Evolutionary conservation across 306 rosid species (phyloP), one percentile per base, ranked within the genome.

Genomic region (Cucurbita argyrosperma): DNA sequence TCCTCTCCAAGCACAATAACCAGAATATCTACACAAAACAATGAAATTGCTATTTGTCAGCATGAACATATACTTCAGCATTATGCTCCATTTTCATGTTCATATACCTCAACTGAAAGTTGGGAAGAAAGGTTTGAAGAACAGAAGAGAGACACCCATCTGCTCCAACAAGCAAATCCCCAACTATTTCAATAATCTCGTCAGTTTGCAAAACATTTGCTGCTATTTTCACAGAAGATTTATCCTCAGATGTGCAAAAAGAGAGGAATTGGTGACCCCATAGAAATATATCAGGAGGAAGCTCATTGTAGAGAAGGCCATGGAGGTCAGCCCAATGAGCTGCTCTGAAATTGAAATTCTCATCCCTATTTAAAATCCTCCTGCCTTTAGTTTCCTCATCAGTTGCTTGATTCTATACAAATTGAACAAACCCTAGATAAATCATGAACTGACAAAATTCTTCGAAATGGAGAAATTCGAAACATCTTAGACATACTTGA

Each of bases 1-100:
- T 51, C 96, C 96, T 83, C 97, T 87, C 97, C 98, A 90, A 56
- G 98, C 96, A 76, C 90, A 85, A 76, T 90, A 89, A 61, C 96
- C 97, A 40, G 97, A 80, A 80, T 90, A 90, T 83, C 97, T 90
- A 77, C 74, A 76, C 65, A 72, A 12, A 21, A 13, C 54, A 49
- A 68, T 68, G 57, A 64, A 42, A 43, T 21, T 19, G 43, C 4
- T 23, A 49, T 15, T 18, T 65, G 37, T 10, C 37, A 42, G 67
- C 14, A 13, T 59, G 42, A 10, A 40, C 43, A 40, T 40, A 40
- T 2, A 43, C 4, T 19, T 21, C 8, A 57, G 13, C 14, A 39
- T 46, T 60, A 11, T 60, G 6, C 19, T 60, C 26, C 55, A 73
- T 79, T 61, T 46, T 40, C 40, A 68, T 40, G 50, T 60, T 59